Evolutionary conservation across 2,329 filamentous ascomycete genomes (phyloP).

Genomic region (Cladophialophora chaetospira): DNA sequence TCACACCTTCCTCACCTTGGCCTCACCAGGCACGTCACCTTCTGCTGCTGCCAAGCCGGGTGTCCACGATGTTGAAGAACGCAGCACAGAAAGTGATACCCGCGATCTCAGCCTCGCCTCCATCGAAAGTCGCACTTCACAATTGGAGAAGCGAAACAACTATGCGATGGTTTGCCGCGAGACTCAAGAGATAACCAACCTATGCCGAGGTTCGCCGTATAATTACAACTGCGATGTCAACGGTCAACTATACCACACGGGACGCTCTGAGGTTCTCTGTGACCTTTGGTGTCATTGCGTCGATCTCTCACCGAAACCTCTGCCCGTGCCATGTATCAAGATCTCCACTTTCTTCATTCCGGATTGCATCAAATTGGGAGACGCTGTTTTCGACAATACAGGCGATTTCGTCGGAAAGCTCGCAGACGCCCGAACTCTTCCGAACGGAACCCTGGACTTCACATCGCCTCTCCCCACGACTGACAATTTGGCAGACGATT

Average conservation of each 20-base stretch:
- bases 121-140: background rate
- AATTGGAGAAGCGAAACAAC: too few relatives aligned
- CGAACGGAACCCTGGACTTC: background rate
- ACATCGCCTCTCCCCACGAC: too few relatives aligned
- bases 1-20: too few relatives aligned
- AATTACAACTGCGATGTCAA: background rate
- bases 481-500: too few relatives aligned
- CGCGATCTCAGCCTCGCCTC: too few relatives aligned
- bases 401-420: slow-evolving; percentile 1
- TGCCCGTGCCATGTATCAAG: background rate
- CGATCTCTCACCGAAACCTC: background rate
- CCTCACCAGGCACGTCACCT: too few relatives aligned
- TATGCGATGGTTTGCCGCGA: slow-evolving; percentile 10
- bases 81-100: too few relatives aligned
- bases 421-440: background rate
- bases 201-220: background rate
- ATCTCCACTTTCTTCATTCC: background rate
- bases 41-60: too few relatives aligned
- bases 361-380: too few relatives aligned
- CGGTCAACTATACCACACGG: background rate
- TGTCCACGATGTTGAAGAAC: too few relatives aligned
- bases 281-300: background rate
- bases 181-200: background rate
- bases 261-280: background rate
- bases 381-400: background rate